Conservation (phyloP, 768 basidiomycete genomes). For the Mycena latifolia region DNA sequence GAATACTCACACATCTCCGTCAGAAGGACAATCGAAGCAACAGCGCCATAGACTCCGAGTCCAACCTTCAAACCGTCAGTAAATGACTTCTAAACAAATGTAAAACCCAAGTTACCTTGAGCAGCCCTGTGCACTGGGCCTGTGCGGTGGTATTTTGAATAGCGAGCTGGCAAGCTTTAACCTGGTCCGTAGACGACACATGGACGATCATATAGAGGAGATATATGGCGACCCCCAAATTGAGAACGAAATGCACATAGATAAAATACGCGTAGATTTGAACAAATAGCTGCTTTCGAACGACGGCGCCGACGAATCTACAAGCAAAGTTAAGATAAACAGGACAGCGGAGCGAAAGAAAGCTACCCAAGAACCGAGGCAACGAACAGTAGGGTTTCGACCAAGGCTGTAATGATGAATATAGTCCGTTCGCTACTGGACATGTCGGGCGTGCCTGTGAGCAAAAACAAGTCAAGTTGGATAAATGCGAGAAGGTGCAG, state of each 20-base stretch:
- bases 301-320: conserved; percentile 74
- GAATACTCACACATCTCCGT: conserved; percentile 68
- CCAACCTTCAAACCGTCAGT: conserved; percentile 44
- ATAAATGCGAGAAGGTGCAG: background rate
- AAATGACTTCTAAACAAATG: background rate
- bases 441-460: conserved; percentile 50
- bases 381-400: conserved; percentile 65
- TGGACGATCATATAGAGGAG: conserved; percentile 63
- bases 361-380: conserved; percentile 70
- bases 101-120: conserved; percentile 36
- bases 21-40: conserved; percentile 59
- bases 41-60: conserved; percentile 58
- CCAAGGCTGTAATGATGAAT: conserved; percentile 63
- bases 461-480: background rate
- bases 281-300: conserved; percentile 72
- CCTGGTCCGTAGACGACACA: conserved; percentile 56
- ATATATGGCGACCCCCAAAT: conserved; percentile 64
- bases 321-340: background rate
- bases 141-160: conserved; percentile 55
- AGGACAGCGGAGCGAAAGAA: conserved; percentile 2
- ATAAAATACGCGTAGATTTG: conserved; percentile 68
- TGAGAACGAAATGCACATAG: conserved; percentile 69
- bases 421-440: conserved; percentile 49
- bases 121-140: conserved; percentile 58
- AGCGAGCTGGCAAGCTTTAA: conserved; percentile 58